Evolutionary conservation across 352 stramenopile species (phyloP), one percentile per base, ranked within the genome.

Genomic region (Phytophthora aleatoria): DNA sequence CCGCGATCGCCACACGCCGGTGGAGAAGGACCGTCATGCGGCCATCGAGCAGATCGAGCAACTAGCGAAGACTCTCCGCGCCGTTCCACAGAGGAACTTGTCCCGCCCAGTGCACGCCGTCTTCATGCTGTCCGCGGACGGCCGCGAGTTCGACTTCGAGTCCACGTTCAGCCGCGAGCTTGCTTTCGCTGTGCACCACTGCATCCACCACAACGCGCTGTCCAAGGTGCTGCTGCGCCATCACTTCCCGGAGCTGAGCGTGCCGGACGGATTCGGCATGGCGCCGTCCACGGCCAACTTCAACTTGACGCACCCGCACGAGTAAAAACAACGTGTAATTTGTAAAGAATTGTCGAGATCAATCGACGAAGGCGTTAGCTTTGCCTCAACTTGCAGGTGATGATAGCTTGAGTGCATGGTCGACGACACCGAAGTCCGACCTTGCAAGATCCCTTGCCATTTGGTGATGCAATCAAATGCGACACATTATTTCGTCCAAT

Each of bases 161-260:
- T 93, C 83, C 51, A 92, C 83, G 1, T 74, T 94, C 15, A 83
- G 72, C 42, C 83, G 87, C 30, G 87, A 95, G 54, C 44, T 95
- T 36, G 83, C 82, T n/a, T 95, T 95, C 49, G 85, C 85, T 1
- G 84, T 92, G 51, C 87, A 95, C 64, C 87, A 95, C 63, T 90
- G 74, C 59, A 95, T 95, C 66, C 87, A 95, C 72, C 87, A 95
- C 71, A 94, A 94, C 63, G 85, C 85, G 50, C 56, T 94, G 51
- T 83, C 89, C 41, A 90, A 91, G 61, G 71, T 92, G 44, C 64
- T 95, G 50, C 64, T 94, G 52, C 71, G 69, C 13, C 73, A 86
- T 48, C 79, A 94, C 53, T 94, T 92, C 50, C 84, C 85, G 3
- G 35, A 72, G 8, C 50, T 83, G 7, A 36, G 1, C 2, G 39